Evolutionary conservation across 768 basidiomycete species (phyloP).

Genomic region (Termitomyces sp.): DNA sequence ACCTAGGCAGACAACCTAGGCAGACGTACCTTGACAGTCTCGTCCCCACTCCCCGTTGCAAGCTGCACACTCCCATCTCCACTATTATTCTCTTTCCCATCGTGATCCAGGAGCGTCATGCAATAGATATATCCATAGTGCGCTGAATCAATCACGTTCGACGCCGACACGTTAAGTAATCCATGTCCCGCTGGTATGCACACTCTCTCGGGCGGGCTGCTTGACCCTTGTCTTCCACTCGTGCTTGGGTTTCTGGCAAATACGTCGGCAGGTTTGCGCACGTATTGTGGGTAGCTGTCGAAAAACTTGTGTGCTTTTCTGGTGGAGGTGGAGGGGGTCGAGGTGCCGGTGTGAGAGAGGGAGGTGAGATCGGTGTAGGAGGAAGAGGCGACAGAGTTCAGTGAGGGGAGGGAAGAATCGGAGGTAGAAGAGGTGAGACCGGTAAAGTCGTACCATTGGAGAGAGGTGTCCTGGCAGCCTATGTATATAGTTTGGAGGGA

Average conservation of each 20-base stretch:
- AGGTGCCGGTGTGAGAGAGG: slow-evolving; percentile 23
- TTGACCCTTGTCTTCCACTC: slow-evolving; percentile 15
- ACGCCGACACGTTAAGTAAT: slow-evolving; percentile 51
- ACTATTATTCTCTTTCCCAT: neutral
- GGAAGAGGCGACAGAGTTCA: slow-evolving; percentile 8
- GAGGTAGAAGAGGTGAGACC: slow-evolving; percentile 10
- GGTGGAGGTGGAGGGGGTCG: slow-evolving; percentile 27
- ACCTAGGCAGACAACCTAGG: neutral
- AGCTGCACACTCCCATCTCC: slow-evolving; percentile 37
- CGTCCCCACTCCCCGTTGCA: slow-evolving; percentile 88
- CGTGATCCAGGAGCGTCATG: slow-evolving; percentile 40
- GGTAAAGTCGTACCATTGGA: slow-evolving; percentile 79
- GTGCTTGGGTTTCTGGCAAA: slow-evolving; percentile 49
- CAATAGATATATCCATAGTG: slow-evolving; percentile 96
- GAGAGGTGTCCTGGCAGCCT: slow-evolving; percentile 89
- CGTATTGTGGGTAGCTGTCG: slow-evolving; percentile 77
- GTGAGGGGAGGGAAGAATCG: slow-evolving; percentile 4
- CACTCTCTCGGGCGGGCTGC: slow-evolving; percentile 25
- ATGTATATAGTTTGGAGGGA: slow-evolving; percentile 68
- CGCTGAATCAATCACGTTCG: slow-evolving; percentile 79
- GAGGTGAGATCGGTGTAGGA: slow-evolving; percentile 11
- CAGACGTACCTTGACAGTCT: slow-evolving; percentile 67
- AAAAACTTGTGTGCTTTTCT: slow-evolving; percentile 83
- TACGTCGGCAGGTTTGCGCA: slow-evolving; percentile 62
- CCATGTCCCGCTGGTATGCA: slow-evolving; percentile 25